Evolutionary conservation across 768 basidiomycete species (phyloP).

Genomic region (Macrocybe gigantea): DNA sequence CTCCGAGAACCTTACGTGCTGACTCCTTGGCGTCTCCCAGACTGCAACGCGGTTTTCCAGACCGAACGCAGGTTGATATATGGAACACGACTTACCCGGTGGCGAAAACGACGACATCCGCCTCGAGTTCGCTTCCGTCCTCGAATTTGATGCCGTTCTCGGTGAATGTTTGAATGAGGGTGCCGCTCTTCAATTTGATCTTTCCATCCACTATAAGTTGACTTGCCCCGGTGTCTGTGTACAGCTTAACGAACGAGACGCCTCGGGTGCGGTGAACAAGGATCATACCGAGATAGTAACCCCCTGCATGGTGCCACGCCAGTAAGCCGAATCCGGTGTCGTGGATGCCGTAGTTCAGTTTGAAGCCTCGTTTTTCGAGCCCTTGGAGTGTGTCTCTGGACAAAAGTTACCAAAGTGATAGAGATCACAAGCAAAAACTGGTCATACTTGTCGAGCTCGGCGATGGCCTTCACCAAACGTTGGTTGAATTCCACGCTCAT

Average conservation of each 20-base stretch:
- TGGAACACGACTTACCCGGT: constrained; percentile 38
- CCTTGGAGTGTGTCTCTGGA: constrained; percentile 28
- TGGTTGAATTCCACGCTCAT: constrained; percentile 13
- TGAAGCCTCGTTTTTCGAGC: constrained; percentile 41
- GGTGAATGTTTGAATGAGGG: constrained; percentile 38
- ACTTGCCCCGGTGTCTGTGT: constrained; percentile 50
- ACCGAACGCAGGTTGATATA: not conserved
- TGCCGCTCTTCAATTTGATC: constrained; percentile 67
- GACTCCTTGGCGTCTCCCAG: constrained; percentile 35
- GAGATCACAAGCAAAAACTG: too few relatives aligned
- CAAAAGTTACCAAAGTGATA: not conserved
- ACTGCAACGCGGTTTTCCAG: constrained; percentile 19
- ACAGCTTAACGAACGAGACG: too few relatives aligned
- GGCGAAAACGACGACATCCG: constrained; percentile 54
- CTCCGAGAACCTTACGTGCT: constrained; percentile 40
- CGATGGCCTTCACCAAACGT: constrained; percentile 14
- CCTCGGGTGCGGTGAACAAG: too few relatives aligned
- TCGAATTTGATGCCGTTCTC: constrained; percentile 40
- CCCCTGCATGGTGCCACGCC: constrained; percentile 26
- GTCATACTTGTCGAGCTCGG: constrained; percentile 30
- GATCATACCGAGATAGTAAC: constrained; percentile 31
- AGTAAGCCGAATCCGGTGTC: constrained; percentile 30
- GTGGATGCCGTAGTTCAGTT: constrained; percentile 30
- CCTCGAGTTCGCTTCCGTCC: constrained; percentile 38
- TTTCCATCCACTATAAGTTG: constrained; percentile 60